phyloP scores from a whole-genome alignment of 306 rosid species.

The Prunus kanzakura region DNA sequence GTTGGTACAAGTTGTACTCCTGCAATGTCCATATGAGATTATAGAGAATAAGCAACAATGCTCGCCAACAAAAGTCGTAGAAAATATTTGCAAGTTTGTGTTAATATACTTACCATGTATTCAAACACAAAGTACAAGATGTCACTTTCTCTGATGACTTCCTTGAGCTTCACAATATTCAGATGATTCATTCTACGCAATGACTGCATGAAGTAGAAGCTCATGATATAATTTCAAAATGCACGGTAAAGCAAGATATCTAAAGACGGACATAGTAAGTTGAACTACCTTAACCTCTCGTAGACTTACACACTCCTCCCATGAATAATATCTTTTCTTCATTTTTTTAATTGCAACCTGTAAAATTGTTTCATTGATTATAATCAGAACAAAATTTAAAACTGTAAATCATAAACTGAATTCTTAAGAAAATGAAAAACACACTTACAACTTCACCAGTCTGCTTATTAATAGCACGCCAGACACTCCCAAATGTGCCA shows the following conservation, averaged over 20 bases:
- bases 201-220: conserved; percentile 45
- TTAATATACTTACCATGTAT: conserved; percentile 68
- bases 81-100: neutral
- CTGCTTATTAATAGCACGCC: conserved; percentile 91
- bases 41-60: neutral
- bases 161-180: conserved; percentile 91
- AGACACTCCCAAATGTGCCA: conserved; percentile 95
- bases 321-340: conserved; percentile 93
- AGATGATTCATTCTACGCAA: conserved; percentile 85
- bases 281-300: conserved; percentile 88
- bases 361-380: conserved; percentile 8
- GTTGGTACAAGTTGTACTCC: conserved; percentile 95
- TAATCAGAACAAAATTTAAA: neutral
- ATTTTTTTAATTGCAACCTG: conserved; percentile 97
- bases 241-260: neutral
- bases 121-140: conserved; percentile 88
- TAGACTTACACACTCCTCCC: conserved; percentile 96
- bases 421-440: neutral
- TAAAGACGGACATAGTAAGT: neutral
- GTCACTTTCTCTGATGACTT: conserved; percentile 90
- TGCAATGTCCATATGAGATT: conserved; percentile 14
- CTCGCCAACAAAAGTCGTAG: neutral
- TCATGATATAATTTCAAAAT: neutral
- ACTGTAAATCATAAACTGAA: neutral
- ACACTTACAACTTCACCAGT: conserved; percentile 94